Evolutionary conservation across 768 basidiomycete species (phyloP).

Genomic region (Lactarius sp.): DNA sequence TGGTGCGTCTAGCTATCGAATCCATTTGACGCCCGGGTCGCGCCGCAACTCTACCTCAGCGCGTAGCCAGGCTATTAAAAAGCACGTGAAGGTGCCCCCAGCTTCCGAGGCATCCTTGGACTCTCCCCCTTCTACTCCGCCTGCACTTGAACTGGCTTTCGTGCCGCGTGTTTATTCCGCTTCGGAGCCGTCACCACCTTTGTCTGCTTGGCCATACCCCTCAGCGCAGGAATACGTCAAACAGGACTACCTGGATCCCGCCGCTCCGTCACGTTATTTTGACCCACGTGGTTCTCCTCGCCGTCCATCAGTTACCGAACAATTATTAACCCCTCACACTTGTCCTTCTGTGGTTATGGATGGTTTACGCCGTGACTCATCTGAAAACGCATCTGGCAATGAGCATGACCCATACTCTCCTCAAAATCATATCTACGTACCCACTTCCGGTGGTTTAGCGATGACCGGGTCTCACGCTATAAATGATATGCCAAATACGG

Average conservation of each 20-base stretch:
- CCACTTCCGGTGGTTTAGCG: slow-evolving; percentile 16
- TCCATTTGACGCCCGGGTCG: slow-evolving; percentile 77
- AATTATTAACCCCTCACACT: slow-evolving; percentile 4
- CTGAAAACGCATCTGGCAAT: slow-evolving; percentile 17
- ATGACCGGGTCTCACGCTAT: slow-evolving; percentile 20
- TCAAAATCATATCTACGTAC: slow-evolving; percentile 14
- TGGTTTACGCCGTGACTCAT: slow-evolving; percentile 16
- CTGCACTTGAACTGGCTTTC: slow-evolving; percentile 28
- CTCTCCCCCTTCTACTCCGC: slow-evolving; percentile 28
- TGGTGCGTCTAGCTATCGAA: slow-evolving; percentile 54
- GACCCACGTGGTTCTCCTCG: slow-evolving; percentile 23
- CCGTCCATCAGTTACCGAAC: slow-evolving; percentile 4
- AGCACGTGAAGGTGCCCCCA: slow-evolving; percentile 22
- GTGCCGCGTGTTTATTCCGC: slow-evolving; percentile 10
- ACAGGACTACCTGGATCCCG: slow-evolving; percentile 13
- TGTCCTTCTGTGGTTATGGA: slow-evolving; percentile 10
- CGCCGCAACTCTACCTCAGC: slow-evolving; percentile 54
- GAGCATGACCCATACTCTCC: slow-evolving; percentile 14
- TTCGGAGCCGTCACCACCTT: slow-evolving; percentile 16
- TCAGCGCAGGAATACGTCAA: slow-evolving; percentile 21
- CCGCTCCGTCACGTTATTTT: slow-evolving; percentile 16
- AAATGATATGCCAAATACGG: slow-evolving; percentile 11
- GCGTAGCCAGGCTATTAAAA: slow-evolving; percentile 31
- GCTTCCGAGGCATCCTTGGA: slow-evolving; percentile 21
- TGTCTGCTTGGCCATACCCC: slow-evolving; percentile 18